Conservation (phyloP, 306 rosid species). For the Astragalus glycyphyllos region DNA sequence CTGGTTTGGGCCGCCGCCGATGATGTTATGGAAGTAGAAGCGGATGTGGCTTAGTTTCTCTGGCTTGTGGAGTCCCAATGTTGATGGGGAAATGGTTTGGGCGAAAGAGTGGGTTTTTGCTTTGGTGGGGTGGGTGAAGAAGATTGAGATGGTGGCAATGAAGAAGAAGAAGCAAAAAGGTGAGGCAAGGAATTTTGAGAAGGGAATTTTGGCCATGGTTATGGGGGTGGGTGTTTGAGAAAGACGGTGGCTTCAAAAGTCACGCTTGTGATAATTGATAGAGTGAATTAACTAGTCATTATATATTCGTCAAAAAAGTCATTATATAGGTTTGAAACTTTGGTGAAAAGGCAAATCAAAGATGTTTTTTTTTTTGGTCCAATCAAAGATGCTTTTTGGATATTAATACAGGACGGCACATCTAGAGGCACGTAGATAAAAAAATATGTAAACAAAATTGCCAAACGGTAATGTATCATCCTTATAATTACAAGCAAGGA, state of each 20-base stretch:
- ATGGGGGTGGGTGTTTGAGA: background rate
- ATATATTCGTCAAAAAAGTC: background rate
- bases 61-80: slow-evolving; percentile 37
- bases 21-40: slow-evolving; percentile 51
- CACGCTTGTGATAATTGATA: background rate
- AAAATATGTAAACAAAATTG: slow-evolving; percentile 50
- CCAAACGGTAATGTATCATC: slow-evolving; percentile 30
- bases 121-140: background rate
- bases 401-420: slow-evolving; percentile 1
- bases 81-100: slow-evolving; percentile 29
- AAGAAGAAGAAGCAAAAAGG: background rate
- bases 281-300: background rate
- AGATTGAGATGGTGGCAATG: background rate
- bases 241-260: background rate
- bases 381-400: too few species aligned
- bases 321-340: background rate
- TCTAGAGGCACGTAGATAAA: slow-evolving; percentile 4
- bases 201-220: slow-evolving; percentile 40
- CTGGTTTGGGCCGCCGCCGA: slow-evolving; percentile 50
- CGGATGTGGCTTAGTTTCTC: slow-evolving; percentile 59
- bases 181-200: slow-evolving; percentile 6
- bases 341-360: too few species aligned
- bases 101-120: slow-evolving; percentile 37
- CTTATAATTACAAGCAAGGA: slow-evolving; percentile 42
- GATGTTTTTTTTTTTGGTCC: too few species aligned